These are phyloP conservation scores for Sporothrix sp. DNA, from an alignment of 2,329 filamentous ascomycete species.

Conservation along the genomic window DNA sequence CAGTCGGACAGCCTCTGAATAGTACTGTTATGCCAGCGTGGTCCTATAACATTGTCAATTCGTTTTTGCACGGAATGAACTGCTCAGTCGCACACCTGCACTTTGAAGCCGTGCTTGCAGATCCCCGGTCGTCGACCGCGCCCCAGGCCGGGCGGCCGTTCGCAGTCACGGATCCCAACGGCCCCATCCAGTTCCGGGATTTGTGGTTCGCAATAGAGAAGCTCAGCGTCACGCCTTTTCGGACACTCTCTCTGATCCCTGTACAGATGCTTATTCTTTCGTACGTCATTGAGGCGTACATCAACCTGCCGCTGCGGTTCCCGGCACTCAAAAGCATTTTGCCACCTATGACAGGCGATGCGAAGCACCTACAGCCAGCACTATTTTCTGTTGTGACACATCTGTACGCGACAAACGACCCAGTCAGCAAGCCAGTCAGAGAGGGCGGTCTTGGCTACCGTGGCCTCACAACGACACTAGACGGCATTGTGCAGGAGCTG, in stretches of 20 bases:
- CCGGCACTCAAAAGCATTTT: conserved; percentile 23
- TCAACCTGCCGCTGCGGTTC: conserved; percentile 22
- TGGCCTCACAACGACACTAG: conserved; percentile 30
- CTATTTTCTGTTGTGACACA: conserved; percentile 34
- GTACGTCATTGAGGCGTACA: conserved; percentile 30
- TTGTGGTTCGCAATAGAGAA: conserved; percentile 27
- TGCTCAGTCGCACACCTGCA: conserved; percentile 33
- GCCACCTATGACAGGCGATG: conserved; percentile 26
- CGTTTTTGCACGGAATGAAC: conserved; percentile 33
- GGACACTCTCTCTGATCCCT: conserved; percentile 24
- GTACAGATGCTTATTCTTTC: conserved; percentile 28
- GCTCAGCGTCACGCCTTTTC: conserved; percentile 29
- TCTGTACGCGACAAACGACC: conserved; percentile 28
- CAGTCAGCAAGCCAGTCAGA: conserved; percentile 23
- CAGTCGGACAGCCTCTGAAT: conserved; percentile 33
- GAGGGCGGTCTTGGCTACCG: conserved; percentile 32
- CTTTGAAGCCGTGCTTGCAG: conserved; percentile 30
- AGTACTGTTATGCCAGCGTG: conserved; percentile 33
- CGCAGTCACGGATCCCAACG: conserved; percentile 33
- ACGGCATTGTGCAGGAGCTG: conserved; percentile 32
- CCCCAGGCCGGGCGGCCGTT: conserved; percentile 31
- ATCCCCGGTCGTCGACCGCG: conserved; percentile 18
- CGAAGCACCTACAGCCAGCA: conserved; percentile 30
- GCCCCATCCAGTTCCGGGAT: conserved; percentile 30
- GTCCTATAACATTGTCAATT: conserved; percentile 30